Conservation (phyloP, 352 stramenopile genomes). For the Pythium aristosporum region DNA sequence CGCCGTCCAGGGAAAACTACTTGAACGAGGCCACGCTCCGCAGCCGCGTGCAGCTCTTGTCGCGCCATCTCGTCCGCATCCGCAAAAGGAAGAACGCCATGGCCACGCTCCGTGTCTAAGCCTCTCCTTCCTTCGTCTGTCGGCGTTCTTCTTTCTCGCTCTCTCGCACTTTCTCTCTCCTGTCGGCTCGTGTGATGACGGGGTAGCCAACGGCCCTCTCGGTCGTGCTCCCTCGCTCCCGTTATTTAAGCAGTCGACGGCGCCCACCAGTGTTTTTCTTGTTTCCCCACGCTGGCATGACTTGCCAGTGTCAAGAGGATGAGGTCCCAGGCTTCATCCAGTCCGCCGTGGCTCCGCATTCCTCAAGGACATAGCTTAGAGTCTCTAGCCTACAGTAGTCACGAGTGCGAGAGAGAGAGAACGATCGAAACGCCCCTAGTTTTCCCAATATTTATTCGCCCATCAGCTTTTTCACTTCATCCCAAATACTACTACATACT, state of each 20-base stretch:
- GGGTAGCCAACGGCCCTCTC: too few species aligned
- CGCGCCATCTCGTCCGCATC: conserved; percentile 53
- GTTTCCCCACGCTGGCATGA: neutral
- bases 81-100: conserved; percentile 61
- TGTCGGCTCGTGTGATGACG: neutral
- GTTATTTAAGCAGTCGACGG: conserved; percentile 17
- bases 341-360: neutral
- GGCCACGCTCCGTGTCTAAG: conserved; percentile 27
- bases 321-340: neutral
- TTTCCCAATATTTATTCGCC: conserved; percentile 12
- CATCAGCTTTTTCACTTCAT: neutral
- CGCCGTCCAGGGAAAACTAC: conserved; percentile 56
- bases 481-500: too few species aligned
- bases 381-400: too few species aligned
- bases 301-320: too few species aligned
- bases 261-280: neutral
- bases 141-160: neutral
- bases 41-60: conserved; percentile 51
- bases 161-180: neutral
- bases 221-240: neutral
- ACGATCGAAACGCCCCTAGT: neutral
- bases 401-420: too few species aligned
- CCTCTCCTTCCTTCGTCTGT: neutral
- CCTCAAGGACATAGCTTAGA: neutral
- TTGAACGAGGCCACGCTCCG: conserved; percentile 51